A percentile compares a stretch with the other conserved stretches of the same genome.
phyloP scores from a whole-genome alignment of 2,329 filamentous ascomycete genomes.

The Rhinocladiella mackenziei region DNA sequence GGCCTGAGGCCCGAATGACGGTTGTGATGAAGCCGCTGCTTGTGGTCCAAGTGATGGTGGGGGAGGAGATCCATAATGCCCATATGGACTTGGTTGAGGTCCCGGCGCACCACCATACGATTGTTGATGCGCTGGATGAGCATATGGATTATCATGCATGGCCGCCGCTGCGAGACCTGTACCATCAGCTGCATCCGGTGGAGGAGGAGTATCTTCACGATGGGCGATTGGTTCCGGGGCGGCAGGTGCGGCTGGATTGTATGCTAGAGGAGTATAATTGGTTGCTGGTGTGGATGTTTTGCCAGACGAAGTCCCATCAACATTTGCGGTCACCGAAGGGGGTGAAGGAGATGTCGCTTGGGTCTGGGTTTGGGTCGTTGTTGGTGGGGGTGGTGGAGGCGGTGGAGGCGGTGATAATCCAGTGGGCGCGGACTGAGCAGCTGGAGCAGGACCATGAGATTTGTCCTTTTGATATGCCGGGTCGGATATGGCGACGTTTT shows the following conservation, averaged over 20 bases:
- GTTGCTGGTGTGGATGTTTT: constrained; percentile 6
- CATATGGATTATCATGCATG: constrained; percentile 38
- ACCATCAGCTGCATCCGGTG: constrained; percentile 50
- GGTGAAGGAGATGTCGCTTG: constrained; percentile 19
- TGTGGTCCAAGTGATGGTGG: constrained; percentile 14
- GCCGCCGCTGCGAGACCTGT: constrained; percentile 44
- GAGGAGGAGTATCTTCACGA: constrained; percentile 64
- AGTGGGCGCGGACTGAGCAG: constrained; percentile 29
- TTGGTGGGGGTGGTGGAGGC: constrained; percentile 10
- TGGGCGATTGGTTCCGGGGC: constrained; percentile 61
- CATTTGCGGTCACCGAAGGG: constrained; percentile 8
- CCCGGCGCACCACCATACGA: constrained; percentile 28
- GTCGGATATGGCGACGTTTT: constrained; percentile 57
- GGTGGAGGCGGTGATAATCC: constrained; percentile 29
- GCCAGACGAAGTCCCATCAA: constrained; percentile 9
- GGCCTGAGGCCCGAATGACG: constrained; percentile 24
- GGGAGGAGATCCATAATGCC: constrained; percentile 20
- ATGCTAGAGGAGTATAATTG: constrained; percentile 52
- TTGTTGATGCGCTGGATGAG: constrained; percentile 23
- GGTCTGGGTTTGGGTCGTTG: not conserved
- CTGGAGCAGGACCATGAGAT: constrained; percentile 32
- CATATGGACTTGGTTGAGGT: constrained; percentile 14
- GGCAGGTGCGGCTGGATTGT: constrained; percentile 63
- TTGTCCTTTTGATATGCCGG: constrained; percentile 46
- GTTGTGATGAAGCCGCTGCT: constrained; percentile 10